phyloP scores from a whole-genome alignment of 352 stramenopile genomes.

The Phytopythium sindhum region DNA sequence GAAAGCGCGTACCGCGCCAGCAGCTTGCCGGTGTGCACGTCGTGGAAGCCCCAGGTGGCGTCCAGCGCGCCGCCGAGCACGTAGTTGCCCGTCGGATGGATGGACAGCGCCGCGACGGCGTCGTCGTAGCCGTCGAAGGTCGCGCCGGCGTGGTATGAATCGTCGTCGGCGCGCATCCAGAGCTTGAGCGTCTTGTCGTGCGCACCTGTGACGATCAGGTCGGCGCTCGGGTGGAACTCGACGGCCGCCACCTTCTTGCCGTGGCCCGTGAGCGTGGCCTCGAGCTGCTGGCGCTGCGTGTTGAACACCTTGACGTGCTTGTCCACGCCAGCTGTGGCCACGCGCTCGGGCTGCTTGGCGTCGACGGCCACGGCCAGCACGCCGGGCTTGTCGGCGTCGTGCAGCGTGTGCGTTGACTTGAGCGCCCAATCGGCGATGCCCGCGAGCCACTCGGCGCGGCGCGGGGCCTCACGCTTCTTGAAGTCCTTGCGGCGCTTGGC shows the following conservation, averaged over 20 bases:
- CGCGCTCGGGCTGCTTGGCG: conserved; percentile 33
- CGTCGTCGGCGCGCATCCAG: conserved; percentile 39
- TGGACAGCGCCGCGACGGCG: conserved; percentile 54
- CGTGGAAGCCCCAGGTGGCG: conserved; percentile 82
- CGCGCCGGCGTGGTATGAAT: conserved; percentile 44
- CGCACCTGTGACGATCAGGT: conserved; percentile 66
- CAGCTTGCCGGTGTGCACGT: conserved; percentile 60
- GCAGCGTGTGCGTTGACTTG: conserved; percentile 59
- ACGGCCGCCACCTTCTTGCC: conserved; percentile 81
- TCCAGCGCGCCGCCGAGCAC: conserved; percentile 76
- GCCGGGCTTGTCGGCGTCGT: conserved; percentile 71
- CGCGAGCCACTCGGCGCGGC: conserved; percentile 34
- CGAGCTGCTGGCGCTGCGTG: conserved; percentile 64
- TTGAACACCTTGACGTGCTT: conserved; percentile 83
- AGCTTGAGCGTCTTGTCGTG: conserved; percentile 84
- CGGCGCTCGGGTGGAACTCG: conserved; percentile 66
- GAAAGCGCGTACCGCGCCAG: conserved; percentile 45
- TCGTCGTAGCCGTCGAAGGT: conserved; percentile 61
- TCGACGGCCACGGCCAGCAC: conserved; percentile 62
- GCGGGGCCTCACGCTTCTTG: conserved; percentile 60
- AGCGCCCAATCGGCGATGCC: conserved; percentile 28
- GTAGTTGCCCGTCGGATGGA: conserved; percentile 85
- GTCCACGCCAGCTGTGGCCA: conserved; percentile 81
- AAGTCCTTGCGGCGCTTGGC: conserved; percentile 73
- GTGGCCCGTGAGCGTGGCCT: conserved; percentile 77